Conservation (phyloP, 2,329 filamentous ascomycete genomes). For the Cercospora sp. region DNA sequence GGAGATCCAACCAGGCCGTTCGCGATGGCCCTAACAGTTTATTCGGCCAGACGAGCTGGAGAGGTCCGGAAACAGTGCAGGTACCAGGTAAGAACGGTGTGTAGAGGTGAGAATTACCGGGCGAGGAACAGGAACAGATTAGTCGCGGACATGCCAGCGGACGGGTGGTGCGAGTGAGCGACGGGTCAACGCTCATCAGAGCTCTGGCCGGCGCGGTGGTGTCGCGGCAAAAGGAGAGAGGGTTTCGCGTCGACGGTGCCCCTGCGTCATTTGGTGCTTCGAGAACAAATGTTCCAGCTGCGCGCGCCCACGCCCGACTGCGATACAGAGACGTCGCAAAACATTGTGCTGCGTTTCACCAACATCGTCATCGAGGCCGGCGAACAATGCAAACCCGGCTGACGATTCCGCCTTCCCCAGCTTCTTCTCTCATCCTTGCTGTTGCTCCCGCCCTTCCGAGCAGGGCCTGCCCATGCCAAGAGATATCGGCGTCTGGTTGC, state of each 20-base stretch:
- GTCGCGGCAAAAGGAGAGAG: conserved; percentile 4
- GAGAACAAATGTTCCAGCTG: background rate
- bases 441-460: background rate
- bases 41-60: background rate
- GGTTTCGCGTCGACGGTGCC: background rate
- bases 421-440: background rate
- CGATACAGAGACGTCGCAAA: background rate
- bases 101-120: background rate
- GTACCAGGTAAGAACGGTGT: background rate
- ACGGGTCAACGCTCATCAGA: background rate
- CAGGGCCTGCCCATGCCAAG: background rate
- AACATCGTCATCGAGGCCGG: background rate
- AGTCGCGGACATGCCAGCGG: background rate
- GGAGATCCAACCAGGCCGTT: background rate
- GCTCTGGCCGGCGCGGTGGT: background rate
- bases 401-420: conserved; percentile 3
- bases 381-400: background rate
- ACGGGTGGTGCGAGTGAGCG: background rate
- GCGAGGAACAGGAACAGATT: background rate
- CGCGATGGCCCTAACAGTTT: background rate
- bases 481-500: background rate
- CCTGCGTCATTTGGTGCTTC: conserved; percentile 4
- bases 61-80: background rate
- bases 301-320: background rate
- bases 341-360: background rate